Percentiles rank a stretch among this genome's conserved stretches.
These are phyloP conservation scores for Leishmania tropica DNA, from an alignment of 208 protist genomes.

Conservation along the genomic window DNA sequence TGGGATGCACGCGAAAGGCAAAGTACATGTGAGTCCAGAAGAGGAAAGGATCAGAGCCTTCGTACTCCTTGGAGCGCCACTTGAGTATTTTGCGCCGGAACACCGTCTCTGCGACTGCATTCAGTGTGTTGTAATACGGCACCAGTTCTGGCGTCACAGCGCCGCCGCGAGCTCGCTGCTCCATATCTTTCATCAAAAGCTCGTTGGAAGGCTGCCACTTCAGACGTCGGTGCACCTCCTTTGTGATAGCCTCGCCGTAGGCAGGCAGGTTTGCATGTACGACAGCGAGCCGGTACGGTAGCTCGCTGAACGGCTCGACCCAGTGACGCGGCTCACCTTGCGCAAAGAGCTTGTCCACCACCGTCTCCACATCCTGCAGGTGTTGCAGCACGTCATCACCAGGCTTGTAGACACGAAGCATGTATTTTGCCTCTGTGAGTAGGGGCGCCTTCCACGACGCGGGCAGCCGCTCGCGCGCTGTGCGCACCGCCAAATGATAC, in stretches of 20 bases:
- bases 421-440: conserved; percentile 85
- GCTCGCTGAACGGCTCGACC: conserved; percentile 79
- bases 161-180: conserved; percentile 65
- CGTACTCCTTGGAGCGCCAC: conserved; percentile 77
- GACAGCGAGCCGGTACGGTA: conserved; percentile 80
- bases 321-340: conserved; percentile 79
- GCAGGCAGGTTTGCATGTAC: conserved; percentile 78
- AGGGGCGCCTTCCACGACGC: conserved; percentile 82
- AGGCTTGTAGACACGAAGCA: conserved; percentile 76
- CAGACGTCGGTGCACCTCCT: conserved; percentile 48
- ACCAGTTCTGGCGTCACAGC: conserved; percentile 54
- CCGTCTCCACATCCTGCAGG: conserved; percentile 68
- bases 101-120: conserved; percentile 64
- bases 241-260: conserved; percentile 79
- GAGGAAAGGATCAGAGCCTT: conserved; percentile 79
- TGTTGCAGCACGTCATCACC: conserved; percentile 58
- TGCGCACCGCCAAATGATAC: conserved; percentile 82
- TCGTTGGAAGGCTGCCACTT: conserved; percentile 62
- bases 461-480: conserved; percentile 78
- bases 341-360: conserved; percentile 75
- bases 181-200: conserved; percentile 68
- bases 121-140: conserved; percentile 65
- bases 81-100: conserved; percentile 77
- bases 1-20: conserved; percentile 80
- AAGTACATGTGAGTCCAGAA: conserved; percentile 92